Evolutionary conservation across 305 asterid genomes (phyloP).

Genomic region (Fraxinus greggii): DNA sequence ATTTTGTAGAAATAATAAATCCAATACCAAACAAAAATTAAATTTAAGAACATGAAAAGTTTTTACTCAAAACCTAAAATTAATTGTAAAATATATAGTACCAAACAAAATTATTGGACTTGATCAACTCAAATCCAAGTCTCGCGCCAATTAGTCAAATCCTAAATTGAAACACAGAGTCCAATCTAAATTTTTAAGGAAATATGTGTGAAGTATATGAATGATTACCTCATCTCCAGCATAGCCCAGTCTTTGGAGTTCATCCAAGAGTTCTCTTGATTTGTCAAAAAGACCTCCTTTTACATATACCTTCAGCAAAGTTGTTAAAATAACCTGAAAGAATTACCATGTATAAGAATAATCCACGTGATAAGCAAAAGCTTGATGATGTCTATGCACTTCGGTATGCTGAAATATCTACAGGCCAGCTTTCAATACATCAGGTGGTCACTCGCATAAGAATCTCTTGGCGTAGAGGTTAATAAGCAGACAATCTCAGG

Average conservation of each 20-base stretch:
- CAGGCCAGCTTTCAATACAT: neutral
- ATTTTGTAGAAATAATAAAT: neutral
- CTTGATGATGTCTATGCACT: neutral
- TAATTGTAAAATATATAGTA: neutral
- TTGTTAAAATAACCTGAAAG: slow-evolving; percentile 77
- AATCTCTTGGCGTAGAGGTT: slow-evolving; percentile 2
- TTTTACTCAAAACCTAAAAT: neutral
- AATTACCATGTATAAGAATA: neutral
- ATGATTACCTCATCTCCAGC: slow-evolving; percentile 80
- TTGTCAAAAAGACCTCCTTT: slow-evolving; percentile 77
- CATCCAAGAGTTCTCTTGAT: slow-evolving; percentile 70
- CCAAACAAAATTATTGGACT: neutral
- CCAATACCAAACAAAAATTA: neutral
- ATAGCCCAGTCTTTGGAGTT: slow-evolving; percentile 72
- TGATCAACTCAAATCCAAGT: neutral
- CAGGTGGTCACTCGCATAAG: slow-evolving; percentile 1
- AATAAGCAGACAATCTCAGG: neutral
- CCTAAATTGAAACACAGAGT: neutral
- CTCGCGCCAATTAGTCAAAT: neutral
- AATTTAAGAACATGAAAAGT: neutral
- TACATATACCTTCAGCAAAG: slow-evolving; percentile 83
- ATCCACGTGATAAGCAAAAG: slow-evolving; percentile 4
- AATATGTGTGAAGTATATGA: neutral
- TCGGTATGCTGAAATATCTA: slow-evolving; percentile 7
- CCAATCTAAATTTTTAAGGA: neutral